Percentiles rank a stretch among this genome's conserved stretches.
Evolutionary conservation across 768 basidiomycete species (phyloP).

Genomic region (Tulasnella sp.): DNA sequence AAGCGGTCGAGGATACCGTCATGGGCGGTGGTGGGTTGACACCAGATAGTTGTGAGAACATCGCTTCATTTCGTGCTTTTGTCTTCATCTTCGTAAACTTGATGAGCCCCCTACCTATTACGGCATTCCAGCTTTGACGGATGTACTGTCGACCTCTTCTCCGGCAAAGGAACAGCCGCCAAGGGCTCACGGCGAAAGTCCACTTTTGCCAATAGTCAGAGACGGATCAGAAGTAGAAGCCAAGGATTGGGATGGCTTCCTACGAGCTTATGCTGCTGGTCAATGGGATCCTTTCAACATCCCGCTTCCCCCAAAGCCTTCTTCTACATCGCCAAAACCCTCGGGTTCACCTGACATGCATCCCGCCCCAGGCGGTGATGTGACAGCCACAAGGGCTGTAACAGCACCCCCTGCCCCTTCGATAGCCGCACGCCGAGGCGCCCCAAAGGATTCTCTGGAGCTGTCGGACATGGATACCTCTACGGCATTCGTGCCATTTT

Average conservation of each 20-base stretch:
- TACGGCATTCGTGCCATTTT: background rate
- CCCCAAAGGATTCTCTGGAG: background rate
- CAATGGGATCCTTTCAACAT: slow-evolving; percentile 54
- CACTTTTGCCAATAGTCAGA: background rate
- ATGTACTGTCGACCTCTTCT: no score
- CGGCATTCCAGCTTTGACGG: no score
- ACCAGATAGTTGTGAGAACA: background rate
- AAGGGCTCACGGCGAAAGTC: background rate
- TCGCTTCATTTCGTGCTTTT: background rate
- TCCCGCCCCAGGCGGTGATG: slow-evolving; percentile 18
- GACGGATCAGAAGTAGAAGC: background rate
- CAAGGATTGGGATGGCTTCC: slow-evolving; percentile 64
- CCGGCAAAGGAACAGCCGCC: background rate
- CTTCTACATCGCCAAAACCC: slow-evolving; percentile 40
- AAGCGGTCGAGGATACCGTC: slow-evolving; percentile 1
- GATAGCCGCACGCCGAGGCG: background rate
- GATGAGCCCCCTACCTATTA: background rate
- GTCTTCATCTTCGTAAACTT: background rate
- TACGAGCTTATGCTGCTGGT: slow-evolving; percentile 62
- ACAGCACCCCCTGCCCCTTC: background rate
- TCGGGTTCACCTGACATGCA: slow-evolving; percentile 30
- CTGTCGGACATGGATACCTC: background rate
- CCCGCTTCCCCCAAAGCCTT: slow-evolving; percentile 1
- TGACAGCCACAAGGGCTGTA: background rate
- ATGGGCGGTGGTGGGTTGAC: background rate